These are phyloP conservation scores for Schwanniomyces etchellsii DNA, from an alignment of 1,139 yeast species.

Conservation along the genomic window DNA sequence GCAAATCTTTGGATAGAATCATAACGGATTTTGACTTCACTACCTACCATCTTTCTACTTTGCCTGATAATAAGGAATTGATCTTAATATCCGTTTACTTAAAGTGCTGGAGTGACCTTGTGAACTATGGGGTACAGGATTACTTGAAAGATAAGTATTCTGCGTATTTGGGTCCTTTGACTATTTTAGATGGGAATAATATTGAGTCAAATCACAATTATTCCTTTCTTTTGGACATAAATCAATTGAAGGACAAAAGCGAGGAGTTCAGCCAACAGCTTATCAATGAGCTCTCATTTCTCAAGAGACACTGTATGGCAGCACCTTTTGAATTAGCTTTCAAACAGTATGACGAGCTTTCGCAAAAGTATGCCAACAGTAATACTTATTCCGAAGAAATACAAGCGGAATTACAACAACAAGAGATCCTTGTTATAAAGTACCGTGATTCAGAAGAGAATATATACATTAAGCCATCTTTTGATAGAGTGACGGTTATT, in stretches of 20 bases:
- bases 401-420: slow-evolving; percentile 43
- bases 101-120: slow-evolving; percentile 73
- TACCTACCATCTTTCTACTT: slow-evolving; percentile 85
- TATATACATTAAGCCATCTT: slow-evolving; percentile 85
- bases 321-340: slow-evolving; percentile 92
- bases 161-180: slow-evolving; percentile 22
- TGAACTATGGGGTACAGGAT: slow-evolving; percentile 56
- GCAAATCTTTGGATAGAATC: slow-evolving; percentile 73
- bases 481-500: slow-evolving; percentile 93
- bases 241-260: slow-evolving; percentile 26
- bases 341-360: slow-evolving; percentile 65
- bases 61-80: slow-evolving; percentile 56
- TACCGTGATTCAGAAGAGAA: slow-evolving; percentile 88
- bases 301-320: slow-evolving; percentile 85
- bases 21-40: slow-evolving; percentile 95
- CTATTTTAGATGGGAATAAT: slow-evolving; percentile 18
- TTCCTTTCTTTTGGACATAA: slow-evolving; percentile 66
- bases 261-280: slow-evolving; percentile 47
- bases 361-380: slow-evolving; percentile 43
- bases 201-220: slow-evolving; percentile 80
- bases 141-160: slow-evolving; percentile 38
- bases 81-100: slow-evolving; percentile 66
- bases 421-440: slow-evolving; percentile 66
- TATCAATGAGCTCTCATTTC: slow-evolving; percentile 60
- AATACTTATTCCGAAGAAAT: slow-evolving; percentile 47